Evolutionary conservation across 1,284 basidiomycete genomes (phyloP).

Genomic region (Macrocystidia cucumis): DNA sequence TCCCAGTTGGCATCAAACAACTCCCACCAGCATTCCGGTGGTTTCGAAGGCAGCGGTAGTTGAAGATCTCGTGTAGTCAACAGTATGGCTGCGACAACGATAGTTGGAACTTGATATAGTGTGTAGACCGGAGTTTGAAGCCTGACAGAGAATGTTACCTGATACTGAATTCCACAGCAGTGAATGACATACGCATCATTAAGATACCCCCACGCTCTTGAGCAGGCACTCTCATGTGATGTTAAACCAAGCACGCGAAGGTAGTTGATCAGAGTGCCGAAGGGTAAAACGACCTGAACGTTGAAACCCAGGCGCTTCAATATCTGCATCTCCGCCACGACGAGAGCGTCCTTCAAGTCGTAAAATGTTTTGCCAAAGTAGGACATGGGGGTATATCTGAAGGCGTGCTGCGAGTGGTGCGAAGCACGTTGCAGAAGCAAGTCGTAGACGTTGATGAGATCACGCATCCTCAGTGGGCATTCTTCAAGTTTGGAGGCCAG

Average conservation of each 20-base stretch:
- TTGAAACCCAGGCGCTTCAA: slow-evolving; percentile 91
- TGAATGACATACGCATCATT: slow-evolving; percentile 73
- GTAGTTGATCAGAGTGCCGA: slow-evolving; percentile 94
- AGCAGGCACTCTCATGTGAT: slow-evolving; percentile 62
- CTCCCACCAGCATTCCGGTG: slow-evolving; percentile 75
- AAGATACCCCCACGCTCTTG: slow-evolving; percentile 81
- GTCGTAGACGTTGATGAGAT: slow-evolving; percentile 93
- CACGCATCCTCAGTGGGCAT: slow-evolving; percentile 84
- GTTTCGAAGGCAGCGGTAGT: slow-evolving; percentile 68
- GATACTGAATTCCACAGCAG: slow-evolving; percentile 6
- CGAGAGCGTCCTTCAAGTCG: slow-evolving; percentile 83
- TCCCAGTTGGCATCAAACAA: slow-evolving; percentile 84
- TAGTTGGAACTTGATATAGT: slow-evolving; percentile 79
- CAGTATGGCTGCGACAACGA: slow-evolving; percentile 82
- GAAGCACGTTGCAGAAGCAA: slow-evolving; percentile 64
- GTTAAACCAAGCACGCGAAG: slow-evolving; percentile 83
- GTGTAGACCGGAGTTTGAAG: slow-evolving; percentile 90
- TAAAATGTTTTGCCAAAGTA: slow-evolving; percentile 83
- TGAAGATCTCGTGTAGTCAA: slow-evolving; percentile 62
- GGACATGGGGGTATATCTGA: slow-evolving; percentile 76
- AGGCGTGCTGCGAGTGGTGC: slow-evolving; percentile 38
- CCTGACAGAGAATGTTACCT: slow-evolving; percentile 28
- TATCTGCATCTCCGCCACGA: slow-evolving; percentile 96
- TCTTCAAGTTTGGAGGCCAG: slow-evolving; percentile 96
- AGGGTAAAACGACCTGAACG: slow-evolving; percentile 85